phyloP scores from a whole-genome alignment of 441 rosid genomes.

The Croton laevigatus region DNA sequence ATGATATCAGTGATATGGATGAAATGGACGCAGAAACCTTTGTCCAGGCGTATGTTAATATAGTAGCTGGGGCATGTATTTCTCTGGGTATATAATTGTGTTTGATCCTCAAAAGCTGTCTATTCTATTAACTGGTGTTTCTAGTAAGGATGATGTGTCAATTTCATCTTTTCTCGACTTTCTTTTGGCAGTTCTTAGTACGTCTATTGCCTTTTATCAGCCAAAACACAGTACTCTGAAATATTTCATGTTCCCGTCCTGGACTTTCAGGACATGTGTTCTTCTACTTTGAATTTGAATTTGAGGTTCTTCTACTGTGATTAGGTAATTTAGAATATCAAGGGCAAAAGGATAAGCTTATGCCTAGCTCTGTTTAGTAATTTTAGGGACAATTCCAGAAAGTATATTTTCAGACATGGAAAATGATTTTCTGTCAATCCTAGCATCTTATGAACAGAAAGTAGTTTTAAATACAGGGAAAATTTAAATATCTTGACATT shows the following conservation, averaged over 20 bases:
- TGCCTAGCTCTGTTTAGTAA: not conserved
- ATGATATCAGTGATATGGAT: slow-evolving; percentile 64
- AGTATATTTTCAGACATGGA: not conserved
- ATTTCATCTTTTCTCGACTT: not conserved
- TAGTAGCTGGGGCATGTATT: slow-evolving; percentile 94
- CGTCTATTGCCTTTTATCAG: no score
- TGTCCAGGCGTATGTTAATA: slow-evolving; percentile 89
- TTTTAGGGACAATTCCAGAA: not conserved
- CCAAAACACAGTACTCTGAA: no score
- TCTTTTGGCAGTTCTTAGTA: not conserved
- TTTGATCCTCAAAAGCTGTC: slow-evolving; percentile 4
- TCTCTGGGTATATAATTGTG: slow-evolving; percentile 67
- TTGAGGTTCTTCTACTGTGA: not conserved
- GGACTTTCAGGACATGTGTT: not conserved
- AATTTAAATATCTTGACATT: not conserved
- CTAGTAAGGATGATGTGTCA: not conserved
- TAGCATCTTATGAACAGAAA: not conserved
- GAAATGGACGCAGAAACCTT: slow-evolving; percentile 82
- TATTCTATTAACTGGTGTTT: not conserved
- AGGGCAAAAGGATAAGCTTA: not conserved
- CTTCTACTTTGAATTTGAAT: not conserved
- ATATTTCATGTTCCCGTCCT: not conserved
- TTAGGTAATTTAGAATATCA: not conserved
- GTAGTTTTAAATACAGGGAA: not conserved
- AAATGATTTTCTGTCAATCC: not conserved